Evolutionary conservation across 2,329 filamentous ascomycete genomes (phyloP), one percentile per base, ranked within the genome.

Genomic region (Trichoderma oligosporum): DNA sequence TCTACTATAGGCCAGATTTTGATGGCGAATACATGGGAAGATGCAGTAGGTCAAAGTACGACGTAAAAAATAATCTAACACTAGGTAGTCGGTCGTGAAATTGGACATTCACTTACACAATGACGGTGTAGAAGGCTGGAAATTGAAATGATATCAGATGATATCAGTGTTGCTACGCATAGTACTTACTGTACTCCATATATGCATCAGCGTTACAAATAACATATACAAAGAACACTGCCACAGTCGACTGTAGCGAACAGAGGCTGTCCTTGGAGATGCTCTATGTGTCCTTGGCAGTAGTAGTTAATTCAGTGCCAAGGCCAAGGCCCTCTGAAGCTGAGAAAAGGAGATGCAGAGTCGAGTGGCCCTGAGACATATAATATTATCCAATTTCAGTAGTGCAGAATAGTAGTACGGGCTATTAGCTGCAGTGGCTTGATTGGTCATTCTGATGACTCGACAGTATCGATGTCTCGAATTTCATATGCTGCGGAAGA

Each of bases 321-420:
- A 39, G 54, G 29, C 54, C 54, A 57, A 57, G 35, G 27, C 46
- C 45, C 20, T 24, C 36, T 36, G 16, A 24, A 57, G 54, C 16
- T 12, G 16, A 18, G 27, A 31, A 36, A 38, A 25, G 54, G 45
- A 57, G 45, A 49, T 12, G 31, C 33, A 25, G 51, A 18, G 9
- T 31, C 38, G 41, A 16, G 36, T 20, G 22, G 14, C 36, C 42
- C 25, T 31, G 29, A 46, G 52, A 46, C 41, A 51, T 18, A 14
- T 4, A 35, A 35, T 5, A 14, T 48, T 11, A 7, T 7, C 31
- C 41, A 18, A 22, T 16, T 25, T 44, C 8, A 16, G 3, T 4
- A 20, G 7, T 33, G 4, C 14, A 31, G 39, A 2, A 20, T 25
- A 22, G 41, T 38, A 12, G 18, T 20, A 55, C 16, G 14, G n/a